A percentile compares a stretch with the other conserved stretches of the same genome.
phyloP scores from a whole-genome alignment of 2,329 filamentous ascomycete genomes.

The Talaromyces sp. region DNA sequence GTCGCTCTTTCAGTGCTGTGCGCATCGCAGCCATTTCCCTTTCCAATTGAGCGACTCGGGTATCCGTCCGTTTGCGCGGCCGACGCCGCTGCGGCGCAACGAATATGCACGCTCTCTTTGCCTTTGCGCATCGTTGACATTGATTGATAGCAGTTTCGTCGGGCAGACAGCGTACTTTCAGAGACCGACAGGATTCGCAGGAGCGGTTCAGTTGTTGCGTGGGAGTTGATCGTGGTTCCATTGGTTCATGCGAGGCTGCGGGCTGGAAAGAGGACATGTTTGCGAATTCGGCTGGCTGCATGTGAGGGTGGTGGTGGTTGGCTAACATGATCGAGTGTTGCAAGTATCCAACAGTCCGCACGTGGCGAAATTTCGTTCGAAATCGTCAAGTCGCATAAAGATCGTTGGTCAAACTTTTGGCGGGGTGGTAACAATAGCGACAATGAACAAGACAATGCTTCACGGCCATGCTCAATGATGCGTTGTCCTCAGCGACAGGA shows the following conservation, averaged over 20 bases:
- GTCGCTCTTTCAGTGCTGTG: constrained; percentile 31
- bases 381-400: neutral
- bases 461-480: constrained; percentile 1
- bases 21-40: constrained; percentile 39
- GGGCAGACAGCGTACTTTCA: constrained; percentile 38
- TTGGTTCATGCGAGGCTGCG: constrained; percentile 22
- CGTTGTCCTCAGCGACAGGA: neutral
- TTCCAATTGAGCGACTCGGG: constrained; percentile 36
- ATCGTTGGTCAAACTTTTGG: neutral
- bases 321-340: neutral
- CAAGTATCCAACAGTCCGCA: neutral
- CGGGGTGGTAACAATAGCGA: neutral
- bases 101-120: constrained; percentile 33
- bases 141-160: constrained; percentile 31
- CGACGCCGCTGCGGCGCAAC: constrained; percentile 36
- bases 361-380: neutral
- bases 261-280: constrained; percentile 28
- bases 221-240: constrained; percentile 24
- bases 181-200: constrained; percentile 36
- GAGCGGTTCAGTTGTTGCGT: constrained; percentile 34
- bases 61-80: constrained; percentile 37
- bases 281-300: neutral
- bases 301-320: neutral
- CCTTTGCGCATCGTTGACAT: constrained; percentile 36
- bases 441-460: neutral